phyloP scores from a whole-genome alignment of 2,329 filamentous ascomycete genomes.

The Diaporthe destruens region DNA sequence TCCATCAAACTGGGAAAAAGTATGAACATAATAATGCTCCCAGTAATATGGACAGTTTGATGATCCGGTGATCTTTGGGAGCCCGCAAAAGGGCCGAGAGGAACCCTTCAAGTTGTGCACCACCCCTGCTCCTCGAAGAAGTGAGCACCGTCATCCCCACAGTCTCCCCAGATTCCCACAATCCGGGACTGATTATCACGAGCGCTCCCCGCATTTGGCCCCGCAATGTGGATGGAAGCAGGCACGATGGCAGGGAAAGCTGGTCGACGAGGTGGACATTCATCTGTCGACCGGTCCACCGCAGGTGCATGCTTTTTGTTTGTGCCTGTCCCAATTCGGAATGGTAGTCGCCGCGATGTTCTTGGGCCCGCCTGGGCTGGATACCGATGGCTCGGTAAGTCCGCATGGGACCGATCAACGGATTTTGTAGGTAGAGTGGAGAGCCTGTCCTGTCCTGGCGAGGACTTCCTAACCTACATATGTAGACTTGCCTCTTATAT shows the following conservation, averaged over 20 bases:
- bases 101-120: no score
- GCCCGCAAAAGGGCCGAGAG: neutral
- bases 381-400: constrained; percentile 19
- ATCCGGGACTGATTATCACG: neutral
- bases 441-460: neutral
- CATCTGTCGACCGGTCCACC: constrained; percentile 7
- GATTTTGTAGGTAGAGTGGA: neutral
- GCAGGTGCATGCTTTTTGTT: neutral
- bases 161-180: neutral
- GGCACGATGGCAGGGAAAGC: constrained; percentile 1
- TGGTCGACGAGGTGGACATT: neutral
- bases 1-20: neutral
- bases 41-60: neutral
- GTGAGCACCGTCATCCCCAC: neutral
- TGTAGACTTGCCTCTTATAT: constrained; percentile 1
- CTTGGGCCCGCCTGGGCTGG: neutral
- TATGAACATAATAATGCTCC: neutral
- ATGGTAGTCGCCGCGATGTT: neutral
- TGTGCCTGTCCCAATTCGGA: constrained; percentile 8
- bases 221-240: neutral
- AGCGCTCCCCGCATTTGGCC: neutral
- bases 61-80: neutral
- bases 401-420: neutral
- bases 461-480: neutral
- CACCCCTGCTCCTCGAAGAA: neutral